Evolutionary conservation across 2,329 filamentous ascomycete species (phyloP), one percentile per base, ranked within the genome.

Genomic region (Penicillium sp.): DNA sequence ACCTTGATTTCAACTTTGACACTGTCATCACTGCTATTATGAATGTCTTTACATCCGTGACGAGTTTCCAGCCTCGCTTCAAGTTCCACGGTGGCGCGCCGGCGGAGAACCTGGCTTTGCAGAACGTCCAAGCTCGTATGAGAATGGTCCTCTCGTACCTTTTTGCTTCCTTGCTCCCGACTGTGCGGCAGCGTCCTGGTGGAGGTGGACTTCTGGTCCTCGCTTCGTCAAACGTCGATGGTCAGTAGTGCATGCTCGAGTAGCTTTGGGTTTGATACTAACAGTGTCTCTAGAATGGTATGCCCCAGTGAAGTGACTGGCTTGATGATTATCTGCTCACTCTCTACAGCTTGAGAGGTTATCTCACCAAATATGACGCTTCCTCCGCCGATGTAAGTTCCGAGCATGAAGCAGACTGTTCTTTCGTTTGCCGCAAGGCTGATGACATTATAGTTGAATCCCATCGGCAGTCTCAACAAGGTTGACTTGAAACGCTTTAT

Each of bases 1-100:
- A 93, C 62, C 75, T 80, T 4, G 79, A 90, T 60, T 72, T 89
- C 39, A 81, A 89, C 59, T 89, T 91, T 48, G 88, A 91, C 61
- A 75, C 76, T 1, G 76, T 84, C 7, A 81, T 83, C 51, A 72
- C 78, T 18, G 78, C 84, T 0, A 71, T 83, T 44, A 81, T 78
- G 55, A 75, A 75, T 38, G 68, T 89, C 1, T 73, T 89, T 46
- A 74, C 76, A 0, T 65, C 74, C 2, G 76, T 80, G 0, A 80
- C 82, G 1, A 73, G 72, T 36, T 88, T 86, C 56, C 73, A 78
- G 13, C 79, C 82, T 4, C 75, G 70, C 24, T 84, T 81, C 70
- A 81, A 78, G 57, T 79, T 83, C 5, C 75, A 88, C 47, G 85
- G 85, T 5, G 85, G 85, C 5, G 72, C 71, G 0, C 62, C 66